phyloP scores from a whole-genome alignment of 106 monocot species.

The Allium cepa region DNA sequence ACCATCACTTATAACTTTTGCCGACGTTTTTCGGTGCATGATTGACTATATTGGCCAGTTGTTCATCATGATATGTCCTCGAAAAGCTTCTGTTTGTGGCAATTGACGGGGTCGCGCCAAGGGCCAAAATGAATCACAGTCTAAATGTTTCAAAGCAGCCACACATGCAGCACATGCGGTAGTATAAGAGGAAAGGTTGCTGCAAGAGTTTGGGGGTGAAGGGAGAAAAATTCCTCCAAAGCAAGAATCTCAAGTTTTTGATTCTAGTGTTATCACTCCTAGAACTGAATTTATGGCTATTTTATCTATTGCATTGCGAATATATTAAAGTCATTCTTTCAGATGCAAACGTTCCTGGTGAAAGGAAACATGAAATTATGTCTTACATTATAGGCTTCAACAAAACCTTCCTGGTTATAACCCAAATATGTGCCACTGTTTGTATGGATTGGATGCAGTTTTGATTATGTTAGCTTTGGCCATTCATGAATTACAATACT shows the following conservation, averaged over 20 bases:
- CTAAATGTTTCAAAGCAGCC: constrained; percentile 95
- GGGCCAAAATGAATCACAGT: constrained; percentile 97
- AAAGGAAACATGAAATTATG: constrained; percentile 98
- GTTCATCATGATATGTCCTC: constrained; percentile 86
- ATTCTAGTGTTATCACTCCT: constrained; percentile 96
- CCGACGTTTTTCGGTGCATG: constrained; percentile 95
- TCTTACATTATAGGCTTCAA: constrained; percentile 86
- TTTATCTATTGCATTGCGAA: constrained; percentile 68
- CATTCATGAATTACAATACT: constrained; percentile 95
- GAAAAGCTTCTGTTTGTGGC: constrained; percentile 91
- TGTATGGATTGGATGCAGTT: constrained; percentile 96
- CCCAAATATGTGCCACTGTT: constrained; percentile 85
- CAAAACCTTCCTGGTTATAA: constrained; percentile 87
- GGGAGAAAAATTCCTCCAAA: constrained; percentile 96
- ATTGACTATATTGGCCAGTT: constrained; percentile 96
- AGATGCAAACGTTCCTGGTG: constrained; percentile 99
- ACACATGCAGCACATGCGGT: constrained; percentile 96
- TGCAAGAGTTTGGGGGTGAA: constrained; percentile 87
- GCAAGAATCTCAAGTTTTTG: constrained; percentile 73
- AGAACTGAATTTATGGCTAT: constrained; percentile 95
- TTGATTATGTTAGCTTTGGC: constrained; percentile 99
- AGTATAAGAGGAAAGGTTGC: constrained; percentile 69
- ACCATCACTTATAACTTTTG: constrained; percentile 80
- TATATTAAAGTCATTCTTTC: constrained; percentile 90
- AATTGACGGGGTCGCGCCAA: constrained; percentile 97